Evolutionary conservation across 1,284 basidiomycete genomes (phyloP).

Genomic region (Trichosporon sp.): DNA sequence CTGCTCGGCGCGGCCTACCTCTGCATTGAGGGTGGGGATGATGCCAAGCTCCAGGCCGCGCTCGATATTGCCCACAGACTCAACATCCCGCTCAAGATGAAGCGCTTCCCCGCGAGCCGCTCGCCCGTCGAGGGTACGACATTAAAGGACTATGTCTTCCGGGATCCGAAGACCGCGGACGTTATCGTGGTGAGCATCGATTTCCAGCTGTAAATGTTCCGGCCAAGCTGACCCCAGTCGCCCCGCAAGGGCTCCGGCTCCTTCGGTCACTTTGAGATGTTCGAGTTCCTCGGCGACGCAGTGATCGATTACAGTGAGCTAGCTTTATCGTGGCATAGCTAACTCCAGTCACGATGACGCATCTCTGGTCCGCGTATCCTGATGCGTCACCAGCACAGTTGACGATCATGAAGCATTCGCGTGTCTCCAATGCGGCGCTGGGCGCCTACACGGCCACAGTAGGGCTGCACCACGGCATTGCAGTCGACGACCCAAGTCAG

Average conservation of each 20-base stretch:
- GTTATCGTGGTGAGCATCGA: conserved; percentile 33
- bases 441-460: neutral
- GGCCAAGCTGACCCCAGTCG: conserved; percentile 3
- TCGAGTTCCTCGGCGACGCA: conserved; percentile 42
- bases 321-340: neutral
- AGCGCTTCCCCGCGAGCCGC: neutral
- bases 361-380: conserved; percentile 35
- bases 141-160: conserved; percentile 42
- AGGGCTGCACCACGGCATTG: neutral
- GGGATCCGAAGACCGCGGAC: conserved; percentile 28
- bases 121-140: neutral
- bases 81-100: conserved; percentile 32
- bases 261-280: conserved; percentile 30
- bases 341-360: conserved; percentile 35
- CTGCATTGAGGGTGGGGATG: conserved; percentile 26
- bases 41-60: conserved; percentile 35
- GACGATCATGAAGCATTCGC: conserved; percentile 39
- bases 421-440: conserved; percentile 26
- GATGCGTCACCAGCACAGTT: conserved; percentile 33
- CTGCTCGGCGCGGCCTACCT: conserved; percentile 47
- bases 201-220: neutral
- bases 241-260: neutral
- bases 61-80: conserved; percentile 37
- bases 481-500: neutral
- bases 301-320: conserved; percentile 40